Evolutionary conservation across 2,329 filamentous ascomycete genomes (phyloP), one percentile per base, ranked within the genome.

Genomic region (Penicillium sp.): DNA sequence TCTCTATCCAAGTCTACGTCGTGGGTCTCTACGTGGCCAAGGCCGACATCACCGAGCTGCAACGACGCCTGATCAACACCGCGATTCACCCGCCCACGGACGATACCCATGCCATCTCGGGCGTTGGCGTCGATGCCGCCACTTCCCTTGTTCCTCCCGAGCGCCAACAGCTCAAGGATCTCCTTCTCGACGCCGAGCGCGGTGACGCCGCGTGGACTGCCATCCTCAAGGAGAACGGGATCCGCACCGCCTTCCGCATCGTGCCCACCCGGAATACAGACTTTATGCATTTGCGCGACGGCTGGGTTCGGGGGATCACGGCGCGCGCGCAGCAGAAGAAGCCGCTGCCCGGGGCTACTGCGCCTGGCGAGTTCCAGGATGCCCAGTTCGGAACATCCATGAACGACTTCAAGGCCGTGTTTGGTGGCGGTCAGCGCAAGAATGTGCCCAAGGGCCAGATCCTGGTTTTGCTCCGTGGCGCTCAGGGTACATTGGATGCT

Each of bases 201-300:
- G 84, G 88, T 54, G 85, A 87, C 56, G 76, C 81, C 56, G 79
- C 88, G 32, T 96, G 90, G 90, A 77, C 83, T 38, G 73, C 78
- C 11, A 75, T 95, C 3, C 71, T 97, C 26, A 74, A 76, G 49
- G 74, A 83, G 0, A 76, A 81, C 3, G 78, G 82, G 0, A 81
- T 91, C n/a, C 77, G 89, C 46, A 91, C 84, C 26, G 80, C 84
- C 0, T 83, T 95, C 71, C 81, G 91, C 39, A 85, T 98, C 54
- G 83, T 91, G 3, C 93, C 93, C 0, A 90, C 89, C n/a, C 79
- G 89, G 34, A 90, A 94, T 68, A 98, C 93, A 13, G 90, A 97
- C 69, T 97, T 96, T 69, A 82, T 85, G 56, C 93, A 98, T 67
- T 70, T 98, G 53, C 82, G 91, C 36, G 93, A 98, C 64, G 93